Evolutionary conservation across 192 early-diverging fungal species (phyloP), one percentile per base, ranked within the genome.

Genomic region (Coemansia reversa): DNA sequence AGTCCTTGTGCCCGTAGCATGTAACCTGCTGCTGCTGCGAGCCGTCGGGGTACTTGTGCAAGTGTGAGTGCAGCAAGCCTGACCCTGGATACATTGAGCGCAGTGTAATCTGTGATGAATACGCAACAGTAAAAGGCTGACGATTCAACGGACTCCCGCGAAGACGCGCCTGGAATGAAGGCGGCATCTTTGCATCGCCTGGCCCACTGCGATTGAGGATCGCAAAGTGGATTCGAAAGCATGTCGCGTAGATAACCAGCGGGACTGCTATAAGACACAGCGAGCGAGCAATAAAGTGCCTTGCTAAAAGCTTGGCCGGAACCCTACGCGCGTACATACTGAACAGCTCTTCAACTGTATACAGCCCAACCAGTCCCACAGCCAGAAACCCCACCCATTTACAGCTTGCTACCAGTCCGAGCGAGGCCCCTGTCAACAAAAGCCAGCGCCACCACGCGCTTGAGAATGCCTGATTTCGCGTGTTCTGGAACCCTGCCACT

Each of bases 371-470:
- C 19, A 96, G 73, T 5, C 91, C 94, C 35, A 94, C 89, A 12
- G 86, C 86, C 79, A 98, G 92, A 7, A 98, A 71, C 1, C 97
- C 97, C 14, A 98, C 92, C 97, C 95, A 98, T 75, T 98, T 98
- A 70, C 33, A 94, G 81, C 76, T 74, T 19, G 79, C 57, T 14
- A 90, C 87, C 8, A 68, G 55, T 20, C 90, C 90, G 19, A 91
- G 72, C 12, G 86, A 85, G 5, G 84, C 25, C 8, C 90, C 90
- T 7, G 89, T 86, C 25, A 81, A 54, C 22, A 82, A 51, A 8
- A 91, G 65, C 87, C 87, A 89, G 45, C 75, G 55, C 80, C 81
- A 91, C 90, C 90, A 91, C 9, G 74, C 70, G 18, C 45, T 47
- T 25, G 89, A 85, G 58, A 91, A 91, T 19, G 86, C 84, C 30